These are phyloP conservation scores for Leersia perrieri DNA, from an alignment of 176 grass and related monocot species.

Conservation along the genomic window DNA sequence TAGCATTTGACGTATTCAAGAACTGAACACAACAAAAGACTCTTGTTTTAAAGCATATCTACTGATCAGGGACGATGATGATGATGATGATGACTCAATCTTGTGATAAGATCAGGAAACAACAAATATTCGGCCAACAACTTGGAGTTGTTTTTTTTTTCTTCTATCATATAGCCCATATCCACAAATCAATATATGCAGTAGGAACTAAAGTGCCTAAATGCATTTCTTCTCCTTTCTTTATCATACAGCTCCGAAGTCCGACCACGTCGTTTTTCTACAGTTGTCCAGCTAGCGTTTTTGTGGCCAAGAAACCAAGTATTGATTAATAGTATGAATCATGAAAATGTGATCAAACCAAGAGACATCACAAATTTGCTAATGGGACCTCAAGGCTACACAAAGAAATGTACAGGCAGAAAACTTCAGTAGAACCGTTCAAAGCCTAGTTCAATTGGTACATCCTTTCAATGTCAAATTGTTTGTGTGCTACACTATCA, in stretches of 20 bases:
- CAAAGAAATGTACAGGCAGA: background rate
- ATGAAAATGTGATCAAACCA: background rate
- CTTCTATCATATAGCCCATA: background rate
- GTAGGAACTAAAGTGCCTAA: background rate
- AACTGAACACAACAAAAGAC: background rate
- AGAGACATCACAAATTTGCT: background rate
- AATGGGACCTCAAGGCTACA: background rate
- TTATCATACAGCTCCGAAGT: background rate
- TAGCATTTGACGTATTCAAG: background rate
- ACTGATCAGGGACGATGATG: background rate
- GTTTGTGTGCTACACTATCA: background rate
- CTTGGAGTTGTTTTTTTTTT: background rate
- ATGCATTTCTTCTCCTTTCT: background rate
- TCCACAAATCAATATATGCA: background rate
- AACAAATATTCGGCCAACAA: constrained; percentile 7
- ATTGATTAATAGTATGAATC: background rate
- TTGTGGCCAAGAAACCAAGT: background rate
- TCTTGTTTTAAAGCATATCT: constrained; percentile 29
- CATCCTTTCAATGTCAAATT: background rate
- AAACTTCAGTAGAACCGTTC: background rate
- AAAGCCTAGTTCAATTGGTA: background rate
- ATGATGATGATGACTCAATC: background rate
- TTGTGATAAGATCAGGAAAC: constrained; percentile 4
- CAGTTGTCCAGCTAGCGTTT: background rate
- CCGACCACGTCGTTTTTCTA: background rate